Percentiles rank a stretch among this genome's conserved stretches.
Conservation (phyloP, 345 rosid genomes). For the Linum lewisii region DNA sequence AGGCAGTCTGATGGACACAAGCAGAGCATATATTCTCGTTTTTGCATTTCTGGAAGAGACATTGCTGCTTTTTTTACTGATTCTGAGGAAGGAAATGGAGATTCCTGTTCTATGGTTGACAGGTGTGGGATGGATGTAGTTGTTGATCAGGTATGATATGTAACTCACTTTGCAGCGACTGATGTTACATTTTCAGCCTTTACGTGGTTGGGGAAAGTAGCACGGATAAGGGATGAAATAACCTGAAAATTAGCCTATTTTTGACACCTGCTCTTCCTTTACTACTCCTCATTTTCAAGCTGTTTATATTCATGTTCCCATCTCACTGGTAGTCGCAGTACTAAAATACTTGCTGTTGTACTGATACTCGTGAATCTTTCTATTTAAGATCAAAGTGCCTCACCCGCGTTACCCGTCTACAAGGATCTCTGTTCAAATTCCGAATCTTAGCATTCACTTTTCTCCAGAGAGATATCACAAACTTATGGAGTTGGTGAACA, state of each 20-base stretch:
- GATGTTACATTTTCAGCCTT: neutral
- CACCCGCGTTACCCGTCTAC: constrained; percentile 85
- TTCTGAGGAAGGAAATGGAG: constrained; percentile 40
- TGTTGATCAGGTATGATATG: constrained; percentile 78
- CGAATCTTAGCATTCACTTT: constrained; percentile 89
- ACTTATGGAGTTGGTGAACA: constrained; percentile 60
- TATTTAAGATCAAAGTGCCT: constrained; percentile 68
- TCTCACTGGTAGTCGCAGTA: neutral
- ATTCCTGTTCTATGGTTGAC: constrained; percentile 72
- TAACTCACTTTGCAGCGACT: neutral
- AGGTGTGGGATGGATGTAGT: constrained; percentile 94
- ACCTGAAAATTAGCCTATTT: neutral
- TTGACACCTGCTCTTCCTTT: neutral
- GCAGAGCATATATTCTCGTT: constrained; percentile 81
- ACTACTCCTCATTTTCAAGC: neutral
- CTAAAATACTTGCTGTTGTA: neutral
- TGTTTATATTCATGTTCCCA: neutral
- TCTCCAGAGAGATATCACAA: constrained; percentile 74
- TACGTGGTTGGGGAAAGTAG: neutral
- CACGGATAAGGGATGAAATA: neutral
- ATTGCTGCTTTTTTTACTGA: constrained; percentile 88
- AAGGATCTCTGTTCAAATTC: constrained; percentile 87
- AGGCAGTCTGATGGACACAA: constrained; percentile 59
- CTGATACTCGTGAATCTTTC: constrained; percentile 14
- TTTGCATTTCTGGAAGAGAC: constrained; percentile 88